phyloP scores from a whole-genome alignment of 495 filamentous ascomycete genomes.

The Monascus purpureus region DNA sequence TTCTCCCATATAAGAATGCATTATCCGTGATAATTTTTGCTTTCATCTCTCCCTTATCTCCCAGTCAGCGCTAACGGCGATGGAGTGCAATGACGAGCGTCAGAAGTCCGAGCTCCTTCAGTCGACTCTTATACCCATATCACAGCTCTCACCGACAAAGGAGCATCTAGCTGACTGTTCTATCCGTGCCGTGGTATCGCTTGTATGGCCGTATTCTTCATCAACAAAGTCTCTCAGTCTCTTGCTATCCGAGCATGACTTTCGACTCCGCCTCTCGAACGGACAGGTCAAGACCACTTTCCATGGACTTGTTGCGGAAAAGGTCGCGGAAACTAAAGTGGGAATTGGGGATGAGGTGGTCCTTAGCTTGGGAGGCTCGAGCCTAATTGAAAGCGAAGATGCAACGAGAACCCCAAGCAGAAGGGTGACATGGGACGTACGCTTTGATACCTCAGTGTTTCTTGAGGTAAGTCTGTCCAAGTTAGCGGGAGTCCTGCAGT shows the following conservation, averaged over 20 bases:
- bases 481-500: no score
- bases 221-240: conserved; percentile 58
- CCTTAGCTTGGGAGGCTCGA: conserved; percentile 51
- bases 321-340: conserved; percentile 48
- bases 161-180: conserved; percentile 15
- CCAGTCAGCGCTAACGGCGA: no score
- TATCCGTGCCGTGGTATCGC: conserved; percentile 59
- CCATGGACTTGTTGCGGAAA: conserved; percentile 53
- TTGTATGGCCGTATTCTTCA: conserved; percentile 85
- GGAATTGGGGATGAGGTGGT: conserved; percentile 65
- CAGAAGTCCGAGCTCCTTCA: conserved; percentile 11
- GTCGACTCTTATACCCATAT: conserved; percentile 43
- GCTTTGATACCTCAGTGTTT: conserved; percentile 40
- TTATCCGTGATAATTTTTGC: no score
- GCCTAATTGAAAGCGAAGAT: conserved; percentile 37
- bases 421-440: conserved; percentile 61
- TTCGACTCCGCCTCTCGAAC: conserved; percentile 59
- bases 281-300: conserved; percentile 81
- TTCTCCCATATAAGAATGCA: background rate
- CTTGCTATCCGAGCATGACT: conserved; percentile 72
- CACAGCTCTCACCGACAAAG: conserved; percentile 47
- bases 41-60: no score
- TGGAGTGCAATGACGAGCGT: conserved; percentile 18
- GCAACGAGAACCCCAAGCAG: conserved; percentile 45
- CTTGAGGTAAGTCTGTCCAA: conserved; percentile 37